These are phyloP conservation scores for Rhododendron vialii DNA, from an alignment of 148 eudicot species.

Conservation along the genomic window DNA sequence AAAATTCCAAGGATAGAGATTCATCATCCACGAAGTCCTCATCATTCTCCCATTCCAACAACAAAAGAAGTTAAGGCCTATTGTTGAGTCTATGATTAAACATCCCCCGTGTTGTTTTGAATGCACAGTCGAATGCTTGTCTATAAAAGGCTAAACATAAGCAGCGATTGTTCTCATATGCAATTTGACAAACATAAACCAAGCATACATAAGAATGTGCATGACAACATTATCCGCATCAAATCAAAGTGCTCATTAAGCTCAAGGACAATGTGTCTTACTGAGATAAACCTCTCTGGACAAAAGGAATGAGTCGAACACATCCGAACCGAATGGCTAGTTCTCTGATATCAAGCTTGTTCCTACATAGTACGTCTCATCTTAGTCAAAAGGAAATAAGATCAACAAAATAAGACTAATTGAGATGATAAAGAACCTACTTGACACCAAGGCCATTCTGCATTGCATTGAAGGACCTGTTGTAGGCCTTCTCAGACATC, in stretches of 20 bases:
- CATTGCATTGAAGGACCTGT: conserved; percentile 69
- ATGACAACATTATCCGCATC: background rate
- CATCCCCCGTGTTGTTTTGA: background rate
- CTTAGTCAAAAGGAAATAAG: background rate
- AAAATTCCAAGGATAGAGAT: background rate
- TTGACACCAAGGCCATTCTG: conserved; percentile 86
- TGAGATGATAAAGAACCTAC: conserved; percentile 31
- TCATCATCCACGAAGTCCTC: background rate
- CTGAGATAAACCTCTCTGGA: conserved; percentile 68
- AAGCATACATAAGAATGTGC: background rate
- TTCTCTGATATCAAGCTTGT: conserved; percentile 82
- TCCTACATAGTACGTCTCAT: conserved; percentile 36
- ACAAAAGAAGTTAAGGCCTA: background rate
- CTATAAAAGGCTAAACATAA: background rate
- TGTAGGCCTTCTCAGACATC: conserved; percentile 90
- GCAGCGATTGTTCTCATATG: background rate
- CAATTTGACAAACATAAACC: conserved; percentile 25
- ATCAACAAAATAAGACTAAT: background rate
- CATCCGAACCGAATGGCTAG: conserved; percentile 90
- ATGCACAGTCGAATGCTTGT: background rate
- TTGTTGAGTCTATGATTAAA: background rate
- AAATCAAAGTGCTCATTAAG: background rate
- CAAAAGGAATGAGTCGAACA: conserved; percentile 83
- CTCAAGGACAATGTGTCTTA: conserved; percentile 29
- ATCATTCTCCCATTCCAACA: background rate